Evolutionary conservation across 495 filamentous ascomycete genomes (phyloP).

Genomic region (Neurospora sp.): DNA sequence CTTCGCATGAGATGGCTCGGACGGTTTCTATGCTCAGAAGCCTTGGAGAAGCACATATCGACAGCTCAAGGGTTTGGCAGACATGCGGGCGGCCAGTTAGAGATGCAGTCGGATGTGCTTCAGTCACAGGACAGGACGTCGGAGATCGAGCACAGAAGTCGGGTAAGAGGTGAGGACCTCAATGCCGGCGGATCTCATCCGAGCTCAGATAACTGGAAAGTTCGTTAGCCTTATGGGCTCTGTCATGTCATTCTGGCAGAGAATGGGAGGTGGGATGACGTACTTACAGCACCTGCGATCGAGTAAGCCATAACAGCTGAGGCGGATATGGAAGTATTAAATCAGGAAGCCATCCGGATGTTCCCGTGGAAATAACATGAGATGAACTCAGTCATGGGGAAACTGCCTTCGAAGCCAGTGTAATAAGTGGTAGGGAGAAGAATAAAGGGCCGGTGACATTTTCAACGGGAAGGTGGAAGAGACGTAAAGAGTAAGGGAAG

Average conservation of each 20-base stretch:
- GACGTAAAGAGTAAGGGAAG: not conserved
- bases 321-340: not conserved
- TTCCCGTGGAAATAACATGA: not conserved
- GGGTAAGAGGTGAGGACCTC: not conserved
- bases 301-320: not conserved
- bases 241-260: not conserved
- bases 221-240: not conserved
- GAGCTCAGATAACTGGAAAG: not conserved
- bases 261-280: not conserved
- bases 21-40: not conserved
- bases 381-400: not conserved
- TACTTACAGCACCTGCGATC: not conserved
- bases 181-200: not conserved
- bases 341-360: not conserved
- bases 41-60: not conserved
- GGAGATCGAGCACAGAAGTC: not conserved
- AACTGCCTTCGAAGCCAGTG: too few species aligned
- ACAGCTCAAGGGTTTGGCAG: not conserved
- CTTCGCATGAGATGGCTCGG: not conserved
- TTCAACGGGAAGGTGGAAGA: too few species aligned
- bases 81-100: not conserved
- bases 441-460: too few species aligned
- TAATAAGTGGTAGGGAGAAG: not conserved
- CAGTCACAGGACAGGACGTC: not conserved
- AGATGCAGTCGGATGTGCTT: not conserved